A percentile compares a stretch with the other conserved stretches of the same genome.
phyloP scores from a whole-genome alignment of 2,329 filamentous ascomycete genomes.

The Pseudogymnoascus verrucosus region DNA sequence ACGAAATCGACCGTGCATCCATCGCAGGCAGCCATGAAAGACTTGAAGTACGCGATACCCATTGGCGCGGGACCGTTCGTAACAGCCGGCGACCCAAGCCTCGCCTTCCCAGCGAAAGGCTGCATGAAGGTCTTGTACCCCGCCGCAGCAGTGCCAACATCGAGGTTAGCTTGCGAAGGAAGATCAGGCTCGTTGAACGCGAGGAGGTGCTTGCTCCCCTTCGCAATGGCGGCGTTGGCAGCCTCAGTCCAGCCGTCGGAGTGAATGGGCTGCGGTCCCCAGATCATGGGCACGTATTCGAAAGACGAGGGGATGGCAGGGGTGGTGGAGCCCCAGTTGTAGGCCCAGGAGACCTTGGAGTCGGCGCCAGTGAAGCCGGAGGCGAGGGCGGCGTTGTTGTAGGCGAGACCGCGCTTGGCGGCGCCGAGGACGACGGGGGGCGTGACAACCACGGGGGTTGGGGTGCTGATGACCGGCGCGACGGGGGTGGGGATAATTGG shows the following conservation, averaged over 20 bases:
- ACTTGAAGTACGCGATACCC: conserved; percentile 37
- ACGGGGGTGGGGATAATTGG: background rate
- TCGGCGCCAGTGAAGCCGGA: conserved; percentile 38
- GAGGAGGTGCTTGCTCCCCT: conserved; percentile 50
- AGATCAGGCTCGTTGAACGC: conserved; percentile 68
- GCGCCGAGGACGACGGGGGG: background rate
- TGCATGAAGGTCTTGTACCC: conserved; percentile 37
- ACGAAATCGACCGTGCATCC: conserved; percentile 38
- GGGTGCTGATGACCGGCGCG: background rate
- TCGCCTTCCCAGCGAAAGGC: conserved; percentile 35
- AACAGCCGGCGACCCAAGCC: conserved; percentile 39
- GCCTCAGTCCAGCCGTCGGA: conserved; percentile 42
- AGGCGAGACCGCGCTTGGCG: conserved; percentile 59
- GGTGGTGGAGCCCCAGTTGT: conserved; percentile 56
- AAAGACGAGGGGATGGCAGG: conserved; percentile 35
- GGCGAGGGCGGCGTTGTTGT: conserved; percentile 51
- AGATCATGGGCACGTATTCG: conserved; percentile 61
- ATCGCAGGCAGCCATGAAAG: conserved; percentile 35
- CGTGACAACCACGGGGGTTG: background rate
- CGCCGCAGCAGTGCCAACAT: conserved; percentile 28
- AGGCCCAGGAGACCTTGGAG: conserved; percentile 48
- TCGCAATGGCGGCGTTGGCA: conserved; percentile 43
- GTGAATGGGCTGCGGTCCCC: conserved; percentile 41
- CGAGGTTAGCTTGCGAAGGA: conserved; percentile 45
- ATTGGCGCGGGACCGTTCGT: conserved; percentile 36